Evolutionary conservation across 129 eudicot genomes (phyloP), one percentile per base, ranked within the genome.

Genomic region (Arctium minus): DNA sequence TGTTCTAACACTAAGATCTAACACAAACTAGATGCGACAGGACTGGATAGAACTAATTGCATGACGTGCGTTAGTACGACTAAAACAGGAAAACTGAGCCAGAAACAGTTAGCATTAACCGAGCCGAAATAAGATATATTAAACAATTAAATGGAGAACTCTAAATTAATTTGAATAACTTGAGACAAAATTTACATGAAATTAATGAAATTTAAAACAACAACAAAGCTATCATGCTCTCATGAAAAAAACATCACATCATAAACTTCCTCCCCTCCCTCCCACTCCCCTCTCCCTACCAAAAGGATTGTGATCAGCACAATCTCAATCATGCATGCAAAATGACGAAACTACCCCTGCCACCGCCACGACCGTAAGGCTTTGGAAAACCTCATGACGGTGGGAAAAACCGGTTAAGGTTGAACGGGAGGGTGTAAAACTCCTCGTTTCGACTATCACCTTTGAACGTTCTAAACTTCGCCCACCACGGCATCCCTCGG

Each of bases 401-500:
- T 78, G 99, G 99, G 89, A 96, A 96, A 79, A 96, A 96, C 22
- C 99, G 92, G 89, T 96, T 90, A 81, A 96, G 98, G 82, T 96
- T 96, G 91, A 96, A 96, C 17, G 99, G 99, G 30, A 96, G 99
- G 38, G 99, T 96, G 88, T 96, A 96, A 85, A 96, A 96, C 89
- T 96, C 99, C 84, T 96, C 99, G 32, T 93, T 96, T 74, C 98
- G 86, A 35, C 94, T 90, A 82, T 96, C 99, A n/a, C 97, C 99
- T 85, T 96, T 96, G 75, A 96, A 96, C n/a, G 96, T 70, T 82
- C 99, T 91, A 88, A 96, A 96, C 75, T 90, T 93, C 15, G 89
- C 99, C 99, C 99, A 96, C 99, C 99, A 96, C 11, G 98, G 97
- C 99, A 96, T 93, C 53, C 98, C 97, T 48, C 99, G 79, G 85